Evolutionary conservation across 352 stramenopile species (phyloP), one percentile per base, ranked within the genome.

Genomic region (Phytophthora rubi): DNA sequence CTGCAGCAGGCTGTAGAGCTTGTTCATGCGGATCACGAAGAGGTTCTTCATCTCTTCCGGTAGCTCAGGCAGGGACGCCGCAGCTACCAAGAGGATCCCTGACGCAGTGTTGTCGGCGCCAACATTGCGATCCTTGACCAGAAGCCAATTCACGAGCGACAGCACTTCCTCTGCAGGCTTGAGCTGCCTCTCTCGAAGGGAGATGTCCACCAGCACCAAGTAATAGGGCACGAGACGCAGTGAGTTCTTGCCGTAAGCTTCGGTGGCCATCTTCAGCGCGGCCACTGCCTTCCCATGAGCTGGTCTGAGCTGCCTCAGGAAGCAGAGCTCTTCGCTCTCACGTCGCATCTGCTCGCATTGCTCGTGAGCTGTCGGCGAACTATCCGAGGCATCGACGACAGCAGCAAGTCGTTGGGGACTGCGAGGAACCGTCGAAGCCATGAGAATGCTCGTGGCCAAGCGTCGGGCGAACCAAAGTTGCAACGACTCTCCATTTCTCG

Each of bases 21-120:
- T 91, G 76, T 90, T 91, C 81, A 91, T 90, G 48, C 79, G 80
- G 39, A 90, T 79, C 23, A 88, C 80, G 37, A 86, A 83, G 15
- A 90, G 42, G 52, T 89, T 90, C 55, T 79, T 86, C 57, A 82
- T 77, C 58, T 89, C 82, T n/a, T 89, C 77, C 2, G 81, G 68
- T 15, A 90, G 52, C 42, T 77, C 67, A 9, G 56, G 32, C 15
- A 59, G 4, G 0, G 65, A 64, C 4, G 37, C 53, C 9, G n/a
- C 33, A 26, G 16, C n/a, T 16, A 39, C 64, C 33, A 59, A 54
- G 4, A 70, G 32, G 7, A 64, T 48, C 16, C 52, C 54, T 12
- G 68, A 58, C 55, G 42, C 44, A 37, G 8, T 33, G 32, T n/a
- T 56, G 23, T 70, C 18, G n/a, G 26, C 42, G 33, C 51, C 54